These are phyloP conservation scores for Hortiboletus flavorubellus DNA, from an alignment of 768 basidiomycete species.

Conservation along the genomic window DNA sequence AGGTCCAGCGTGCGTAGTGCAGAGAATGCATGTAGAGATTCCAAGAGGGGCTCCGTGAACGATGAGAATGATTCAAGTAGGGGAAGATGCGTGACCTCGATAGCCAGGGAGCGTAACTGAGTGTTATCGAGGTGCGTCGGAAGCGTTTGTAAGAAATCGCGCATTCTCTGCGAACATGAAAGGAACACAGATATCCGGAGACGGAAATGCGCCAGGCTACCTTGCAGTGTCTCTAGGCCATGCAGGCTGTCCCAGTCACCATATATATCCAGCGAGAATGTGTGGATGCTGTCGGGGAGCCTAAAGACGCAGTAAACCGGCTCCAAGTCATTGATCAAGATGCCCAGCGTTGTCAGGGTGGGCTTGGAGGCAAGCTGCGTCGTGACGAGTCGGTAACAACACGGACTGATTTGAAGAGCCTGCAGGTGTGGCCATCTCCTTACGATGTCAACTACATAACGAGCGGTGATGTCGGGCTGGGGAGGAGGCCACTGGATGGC, in stretches of 20 bases:
- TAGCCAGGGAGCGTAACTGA: background rate
- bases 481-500: too few relatives aligned
- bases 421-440: background rate
- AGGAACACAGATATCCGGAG: background rate
- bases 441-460: background rate
- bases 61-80: background rate
- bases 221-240: too few relatives aligned
- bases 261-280: background rate
- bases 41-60: constrained; percentile 1
- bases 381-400: background rate
- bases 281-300: background rate
- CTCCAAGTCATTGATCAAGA: background rate
- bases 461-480: too few relatives aligned
- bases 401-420: background rate
- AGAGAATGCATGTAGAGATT: constrained; percentile 7
- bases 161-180: too few relatives aligned
- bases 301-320: background rate
- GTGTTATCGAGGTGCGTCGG: background rate
- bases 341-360: background rate
- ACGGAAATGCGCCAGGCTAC: background rate
- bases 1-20: constrained; percentile 7
- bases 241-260: too few relatives aligned
- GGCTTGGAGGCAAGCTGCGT: background rate
- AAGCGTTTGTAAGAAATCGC: background rate
- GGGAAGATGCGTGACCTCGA: background rate